Evolutionary conservation across 2,329 filamentous ascomycete species (phyloP).

Genomic region (Hypocreales sp.): DNA sequence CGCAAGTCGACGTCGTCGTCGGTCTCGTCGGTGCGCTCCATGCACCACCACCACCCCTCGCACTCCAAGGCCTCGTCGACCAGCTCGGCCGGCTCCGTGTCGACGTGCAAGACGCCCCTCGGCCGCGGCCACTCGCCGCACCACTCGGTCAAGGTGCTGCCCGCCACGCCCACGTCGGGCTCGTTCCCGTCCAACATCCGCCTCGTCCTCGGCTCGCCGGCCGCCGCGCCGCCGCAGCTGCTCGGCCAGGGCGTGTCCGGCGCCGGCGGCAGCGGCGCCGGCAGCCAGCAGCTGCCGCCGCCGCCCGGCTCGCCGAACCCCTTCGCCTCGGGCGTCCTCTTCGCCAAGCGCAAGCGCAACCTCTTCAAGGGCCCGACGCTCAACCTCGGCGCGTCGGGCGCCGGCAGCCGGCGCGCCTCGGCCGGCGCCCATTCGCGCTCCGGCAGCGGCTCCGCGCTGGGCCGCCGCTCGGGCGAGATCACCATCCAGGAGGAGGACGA

Average conservation of each 20-base stretch:
- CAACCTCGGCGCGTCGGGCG: constrained; percentile 29
- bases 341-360: constrained; percentile 67
- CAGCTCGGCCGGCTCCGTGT: constrained; percentile 63
- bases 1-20: constrained; percentile 94
- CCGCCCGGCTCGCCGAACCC: constrained; percentile 41
- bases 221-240: constrained; percentile 31
- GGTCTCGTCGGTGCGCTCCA: constrained; percentile 80
- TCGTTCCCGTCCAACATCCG: constrained; percentile 77
- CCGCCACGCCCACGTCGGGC: constrained; percentile 63
- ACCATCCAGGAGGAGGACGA: constrained; percentile 56
- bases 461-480: constrained; percentile 57
- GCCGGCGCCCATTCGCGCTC: constrained; percentile 33
- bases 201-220: constrained; percentile 49
- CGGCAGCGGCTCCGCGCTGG: constrained; percentile 47
- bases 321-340: constrained; percentile 49
- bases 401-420: constrained; percentile 20
- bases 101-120: constrained; percentile 51
- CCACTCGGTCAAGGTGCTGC: constrained; percentile 86
- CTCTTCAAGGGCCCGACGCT: constrained; percentile 70
- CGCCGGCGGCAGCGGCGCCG: too few relatives aligned
- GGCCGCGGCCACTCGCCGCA: constrained; percentile 61
- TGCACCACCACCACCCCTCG: constrained; percentile 72
- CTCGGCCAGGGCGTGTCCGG: constrained; percentile 48
- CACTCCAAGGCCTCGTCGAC: constrained; percentile 93
- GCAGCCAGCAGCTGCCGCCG: constrained; percentile 20